phyloP scores from a whole-genome alignment of 768 basidiomycete genomes.

The Tylopilus vinaceipallidus region DNA sequence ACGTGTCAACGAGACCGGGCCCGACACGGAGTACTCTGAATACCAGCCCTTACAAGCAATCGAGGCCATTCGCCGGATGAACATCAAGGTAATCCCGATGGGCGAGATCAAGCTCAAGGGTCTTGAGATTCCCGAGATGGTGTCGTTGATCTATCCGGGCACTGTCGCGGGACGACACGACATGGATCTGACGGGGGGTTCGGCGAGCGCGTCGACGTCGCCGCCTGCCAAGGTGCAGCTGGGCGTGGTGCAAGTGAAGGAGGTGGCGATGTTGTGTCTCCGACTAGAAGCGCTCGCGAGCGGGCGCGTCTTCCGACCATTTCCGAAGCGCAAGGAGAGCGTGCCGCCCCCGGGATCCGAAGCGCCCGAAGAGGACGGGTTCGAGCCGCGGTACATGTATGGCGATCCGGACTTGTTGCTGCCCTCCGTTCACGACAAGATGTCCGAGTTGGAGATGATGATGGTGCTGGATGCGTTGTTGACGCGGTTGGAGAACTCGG shows the following conservation, averaged over 20 bases:
- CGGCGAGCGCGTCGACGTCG: conserved; percentile 7
- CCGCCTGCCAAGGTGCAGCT: conserved; percentile 50
- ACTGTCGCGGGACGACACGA: conserved; percentile 71
- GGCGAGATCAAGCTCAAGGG: conserved; percentile 95
- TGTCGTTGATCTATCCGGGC: conserved; percentile 82
- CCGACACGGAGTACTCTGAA: conserved; percentile 60
- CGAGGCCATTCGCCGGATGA: conserved; percentile 72
- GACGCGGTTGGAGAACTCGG: conserved; percentile 73
- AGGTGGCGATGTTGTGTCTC: conserved; percentile 70
- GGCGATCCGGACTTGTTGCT: conserved; percentile 64
- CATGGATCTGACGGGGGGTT: conserved; percentile 38
- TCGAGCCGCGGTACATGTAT: conserved; percentile 41
- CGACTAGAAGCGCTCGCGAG: conserved; percentile 77
- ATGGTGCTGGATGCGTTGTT: conserved; percentile 74
- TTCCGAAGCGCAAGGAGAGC: conserved; percentile 35
- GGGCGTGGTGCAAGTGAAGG: conserved; percentile 70
- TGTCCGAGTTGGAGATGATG: conserved; percentile 70
- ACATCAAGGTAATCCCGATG: conserved; percentile 65
- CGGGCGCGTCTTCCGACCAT: conserved; percentile 53
- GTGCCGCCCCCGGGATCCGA: conserved; percentile 8
- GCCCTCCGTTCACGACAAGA: conserved; percentile 66
- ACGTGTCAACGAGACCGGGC: conserved; percentile 50
- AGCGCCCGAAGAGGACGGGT: conserved; percentile 17
- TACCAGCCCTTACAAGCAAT: conserved; percentile 58
- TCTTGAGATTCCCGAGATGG: conserved; percentile 82